Evolutionary conservation across 345 rosid genomes (phyloP).

Genomic region (Laguncularia racemosa): DNA sequence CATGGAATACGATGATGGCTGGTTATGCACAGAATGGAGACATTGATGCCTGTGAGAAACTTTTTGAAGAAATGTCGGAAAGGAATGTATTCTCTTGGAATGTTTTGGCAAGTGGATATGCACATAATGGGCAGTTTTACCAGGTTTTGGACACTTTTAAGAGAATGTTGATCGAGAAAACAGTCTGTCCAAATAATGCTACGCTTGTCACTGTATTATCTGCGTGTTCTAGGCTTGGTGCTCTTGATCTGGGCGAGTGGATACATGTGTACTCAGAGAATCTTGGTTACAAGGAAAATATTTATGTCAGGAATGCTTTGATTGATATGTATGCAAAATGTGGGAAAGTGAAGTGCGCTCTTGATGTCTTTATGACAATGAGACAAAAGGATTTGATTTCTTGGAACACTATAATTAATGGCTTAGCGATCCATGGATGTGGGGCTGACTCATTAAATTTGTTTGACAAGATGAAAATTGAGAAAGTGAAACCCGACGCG

Average conservation of each 20-base stretch:
- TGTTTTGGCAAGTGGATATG: constrained; percentile 56
- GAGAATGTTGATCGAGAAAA: constrained; percentile 47
- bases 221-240: constrained; percentile 76
- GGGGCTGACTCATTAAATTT: constrained; percentile 59
- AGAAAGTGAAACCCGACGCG: constrained; percentile 50
- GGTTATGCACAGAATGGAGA: constrained; percentile 59
- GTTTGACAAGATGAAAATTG: constrained; percentile 48
- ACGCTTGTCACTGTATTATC: constrained; percentile 66
- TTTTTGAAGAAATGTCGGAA: constrained; percentile 66
- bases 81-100: constrained; percentile 82
- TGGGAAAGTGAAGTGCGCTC: constrained; percentile 50
- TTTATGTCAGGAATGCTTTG: constrained; percentile 61
- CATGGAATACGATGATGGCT: constrained; percentile 73
- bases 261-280: constrained; percentile 47
- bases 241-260: constrained; percentile 70
- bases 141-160: constrained; percentile 52
- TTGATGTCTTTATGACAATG: constrained; percentile 47
- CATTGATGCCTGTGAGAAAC: constrained; percentile 33
- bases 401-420: constrained; percentile 72
- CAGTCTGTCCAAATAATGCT: constrained; percentile 55
- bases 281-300: constrained; percentile 46
- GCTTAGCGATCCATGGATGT: constrained; percentile 63
- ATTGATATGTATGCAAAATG: constrained; percentile 87
- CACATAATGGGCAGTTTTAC: constrained; percentile 26
- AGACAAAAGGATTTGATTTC: constrained; percentile 59